Conservation (phyloP, 2,329 filamentous ascomycete genomes). For the Penicillium sp. region DNA sequence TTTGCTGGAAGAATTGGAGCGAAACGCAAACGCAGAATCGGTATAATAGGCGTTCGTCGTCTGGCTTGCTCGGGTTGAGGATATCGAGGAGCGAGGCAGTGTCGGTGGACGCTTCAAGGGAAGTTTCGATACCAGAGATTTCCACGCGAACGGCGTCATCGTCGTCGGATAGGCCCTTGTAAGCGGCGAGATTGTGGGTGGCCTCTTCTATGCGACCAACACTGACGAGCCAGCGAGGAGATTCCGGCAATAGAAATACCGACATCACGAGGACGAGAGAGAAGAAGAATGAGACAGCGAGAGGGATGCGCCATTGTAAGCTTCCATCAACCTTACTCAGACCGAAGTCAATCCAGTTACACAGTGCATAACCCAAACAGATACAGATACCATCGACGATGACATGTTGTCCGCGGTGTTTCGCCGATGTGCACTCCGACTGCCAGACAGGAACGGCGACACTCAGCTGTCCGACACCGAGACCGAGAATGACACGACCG, state of each 20-base stretch:
- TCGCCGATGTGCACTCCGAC: slow-evolving; percentile 46
- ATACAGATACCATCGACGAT: slow-evolving; percentile 48
- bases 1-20: slow-evolving; percentile 23
- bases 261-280: slow-evolving; percentile 20
- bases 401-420: slow-evolving; percentile 47
- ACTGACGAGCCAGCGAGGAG: slow-evolving; percentile 29
- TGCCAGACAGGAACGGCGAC: slow-evolving; percentile 50
- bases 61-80: slow-evolving; percentile 49
- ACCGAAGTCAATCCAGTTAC: slow-evolving; percentile 34
- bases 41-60: slow-evolving; percentile 35
- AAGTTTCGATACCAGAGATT: slow-evolving; percentile 48
- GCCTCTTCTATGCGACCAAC: slow-evolving; percentile 38
- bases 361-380: slow-evolving; percentile 25
- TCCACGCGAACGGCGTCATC: slow-evolving; percentile 42
- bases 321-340: slow-evolving; percentile 15
- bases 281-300: slow-evolving; percentile 24
- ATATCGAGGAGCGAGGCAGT: slow-evolving; percentile 50
- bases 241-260: slow-evolving; percentile 23
- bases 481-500: slow-evolving; percentile 48
- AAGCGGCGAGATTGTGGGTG: slow-evolving; percentile 22
- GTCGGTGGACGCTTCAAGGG: slow-evolving; percentile 41
- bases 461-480: slow-evolving; percentile 48
- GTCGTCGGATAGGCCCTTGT: slow-evolving; percentile 45
- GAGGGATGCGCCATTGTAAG: slow-evolving; percentile 23
- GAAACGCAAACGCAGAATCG: slow-evolving; percentile 19